Percentiles rank a stretch among this genome's conserved stretches.
Evolutionary conservation across 139 green algal genomes (phyloP).

Genomic region (Chlorella vulgaris): DNA sequence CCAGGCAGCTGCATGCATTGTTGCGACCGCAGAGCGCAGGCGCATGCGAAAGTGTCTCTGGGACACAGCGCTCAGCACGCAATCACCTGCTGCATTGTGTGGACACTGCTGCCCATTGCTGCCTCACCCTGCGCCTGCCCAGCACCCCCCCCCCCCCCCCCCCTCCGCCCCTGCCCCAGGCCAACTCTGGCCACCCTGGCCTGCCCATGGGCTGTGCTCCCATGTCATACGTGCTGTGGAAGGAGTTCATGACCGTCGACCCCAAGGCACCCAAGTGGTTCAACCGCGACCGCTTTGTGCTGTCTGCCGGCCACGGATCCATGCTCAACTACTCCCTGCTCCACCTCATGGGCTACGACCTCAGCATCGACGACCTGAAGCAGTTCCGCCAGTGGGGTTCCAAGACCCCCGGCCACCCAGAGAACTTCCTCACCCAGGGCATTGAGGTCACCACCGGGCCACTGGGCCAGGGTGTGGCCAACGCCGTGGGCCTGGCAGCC

Average conservation of each 20-base stretch:
- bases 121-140: neutral
- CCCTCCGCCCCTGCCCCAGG: conserved; percentile 62
- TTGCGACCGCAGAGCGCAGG: too few relatives aligned
- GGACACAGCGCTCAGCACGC: too few relatives aligned
- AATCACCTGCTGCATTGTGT: too few relatives aligned
- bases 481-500: conserved; percentile 93
- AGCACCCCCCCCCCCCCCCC: conserved; percentile 27
- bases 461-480: conserved; percentile 96
- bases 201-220: conserved; percentile 97
- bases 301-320: conserved; percentile 98
- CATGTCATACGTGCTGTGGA: conserved; percentile 97
- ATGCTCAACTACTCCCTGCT: conserved; percentile 99
- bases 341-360: conserved; percentile 93
- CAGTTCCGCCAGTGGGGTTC: conserved; percentile 95
- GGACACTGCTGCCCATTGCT: too few relatives aligned
- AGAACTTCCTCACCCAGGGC: conserved; percentile 97
- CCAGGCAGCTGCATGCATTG: neutral
- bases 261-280: conserved; percentile 93
- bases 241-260: conserved; percentile 96
- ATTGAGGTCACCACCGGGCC: conserved; percentile 98
- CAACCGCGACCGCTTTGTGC: conserved; percentile 98
- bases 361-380: conserved; percentile 93
- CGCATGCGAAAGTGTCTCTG: too few relatives aligned
- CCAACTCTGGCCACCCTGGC: conserved; percentile 95
- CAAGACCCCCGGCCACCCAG: conserved; percentile 95